Base-by-base conservation (phyloP, 805 yeast species). In the Candida ficus region DNA sequence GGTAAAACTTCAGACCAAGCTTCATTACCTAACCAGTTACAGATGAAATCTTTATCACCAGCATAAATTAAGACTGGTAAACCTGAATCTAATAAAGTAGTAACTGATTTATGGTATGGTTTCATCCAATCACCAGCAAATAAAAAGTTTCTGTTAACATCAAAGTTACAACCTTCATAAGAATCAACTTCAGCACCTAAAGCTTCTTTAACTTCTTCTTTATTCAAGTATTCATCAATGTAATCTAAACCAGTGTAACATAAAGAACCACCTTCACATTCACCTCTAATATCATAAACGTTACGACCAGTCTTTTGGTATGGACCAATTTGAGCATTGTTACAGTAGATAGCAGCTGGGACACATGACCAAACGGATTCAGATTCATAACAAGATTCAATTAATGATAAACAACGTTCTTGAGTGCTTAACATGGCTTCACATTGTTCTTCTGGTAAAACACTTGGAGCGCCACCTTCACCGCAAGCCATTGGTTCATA, bases 401-500 rank as follows among this genome's bases (percentile, higher is more conserved):
- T 80, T 62, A 91, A 73, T 21, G 76, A 65, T 46, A 79, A 68
- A 70, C 99, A 91, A 60, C 91, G 78, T 35, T 87, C 88, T 54
- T 84, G 75, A 35, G 81, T 62, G 38, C 68, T 70, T 42, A 73
- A 71, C 83, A 91, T 80, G 25, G 67, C 64, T 38, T 76, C 73
- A 68, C 99, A 91, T 54, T 83, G 83, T 45, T 83, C 88, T 42
- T 87, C 93, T 28, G 76, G 66, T 49, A 89, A 68, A 5, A 88
- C 87, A 13, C 90, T 70, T 29, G 84, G 83, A 52, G 75, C 79
- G 29, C 95, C 96, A 52, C 96, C 95, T 56, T 79, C 71, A 48
- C 96, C 96, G 67, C 96, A 89, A 12, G 95, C 96, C 96, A 88
- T 89, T 62, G 95, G 95, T 59, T 83, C 80, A 62, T 83, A 86